Conservation (phyloP, 805 yeast species). For the Metschnikowia noctiluminum region DNA sequence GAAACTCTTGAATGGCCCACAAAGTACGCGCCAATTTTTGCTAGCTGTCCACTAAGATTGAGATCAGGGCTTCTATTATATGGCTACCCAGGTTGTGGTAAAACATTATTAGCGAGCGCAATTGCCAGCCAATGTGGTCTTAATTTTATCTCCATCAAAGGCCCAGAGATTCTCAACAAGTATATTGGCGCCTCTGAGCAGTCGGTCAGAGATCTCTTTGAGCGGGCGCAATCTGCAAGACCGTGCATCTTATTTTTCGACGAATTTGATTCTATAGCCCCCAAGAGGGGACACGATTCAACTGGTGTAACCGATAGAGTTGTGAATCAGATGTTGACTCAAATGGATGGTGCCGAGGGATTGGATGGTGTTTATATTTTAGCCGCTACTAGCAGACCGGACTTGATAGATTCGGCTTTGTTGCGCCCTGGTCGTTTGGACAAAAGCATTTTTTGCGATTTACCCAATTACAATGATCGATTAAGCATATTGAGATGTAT, state of each 20-base stretch:
- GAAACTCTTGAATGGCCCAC: conserved; percentile 98
- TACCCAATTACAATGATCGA: conserved; percentile 73
- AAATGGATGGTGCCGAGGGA: conserved; percentile 99
- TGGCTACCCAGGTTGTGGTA: conserved; percentile 98
- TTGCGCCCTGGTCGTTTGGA: conserved; percentile 95
- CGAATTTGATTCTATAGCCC: conserved; percentile 96
- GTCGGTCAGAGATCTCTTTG: conserved; percentile 87
- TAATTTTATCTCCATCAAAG: conserved; percentile 89
- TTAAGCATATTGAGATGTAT: conserved; percentile 65
- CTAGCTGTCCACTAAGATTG: conserved; percentile 78
- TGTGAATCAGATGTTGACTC: conserved; percentile 93
- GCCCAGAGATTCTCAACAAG: conserved; percentile 92
- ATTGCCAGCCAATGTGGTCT: conserved; percentile 92
- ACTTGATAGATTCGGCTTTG: conserved; percentile 89
- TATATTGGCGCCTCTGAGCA: conserved; percentile 98
- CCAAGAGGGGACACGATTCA: conserved; percentile 96
- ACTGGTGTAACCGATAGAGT: conserved; percentile 98
- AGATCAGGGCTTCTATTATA: conserved; percentile 87
- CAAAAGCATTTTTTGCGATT: conserved; percentile 84
- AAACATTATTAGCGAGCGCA: conserved; percentile 88
- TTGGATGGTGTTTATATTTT: conserved; percentile 93
- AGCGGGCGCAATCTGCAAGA: conserved; percentile 89
- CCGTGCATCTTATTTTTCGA: conserved; percentile 93
- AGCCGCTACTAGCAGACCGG: conserved; percentile 96
- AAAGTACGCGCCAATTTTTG: conserved; percentile 91